Evolutionary conservation across 208 protist species (phyloP), one percentile per base, ranked within the genome.

Genomic region (Balamuthia mandrillaris): DNA sequence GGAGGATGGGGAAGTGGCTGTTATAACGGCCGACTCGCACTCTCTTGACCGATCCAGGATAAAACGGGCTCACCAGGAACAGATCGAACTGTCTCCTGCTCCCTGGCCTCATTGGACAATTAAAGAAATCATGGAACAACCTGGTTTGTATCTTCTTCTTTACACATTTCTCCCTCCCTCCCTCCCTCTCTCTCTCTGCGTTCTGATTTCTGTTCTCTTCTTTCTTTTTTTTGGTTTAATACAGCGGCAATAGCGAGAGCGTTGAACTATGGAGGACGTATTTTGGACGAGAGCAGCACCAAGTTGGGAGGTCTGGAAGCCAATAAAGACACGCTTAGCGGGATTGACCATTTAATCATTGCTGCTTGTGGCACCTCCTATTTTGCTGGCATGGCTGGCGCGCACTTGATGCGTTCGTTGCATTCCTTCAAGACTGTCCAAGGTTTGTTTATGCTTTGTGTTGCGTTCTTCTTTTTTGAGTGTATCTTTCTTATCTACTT

Each of bases 81-180:
- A 89, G 0, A 92, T 92, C 35, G 72, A 78, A 7, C 14, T 92
- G 7, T 91, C 88, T 16, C 90, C 88, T 39, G 90, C 87, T 1
- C 87, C 90, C 44, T 93, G 86, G 56, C 90, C 91, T 27, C 90
- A 93, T 66, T 93, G 89, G 89, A 93, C 91, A 12, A 89, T 93
- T 35, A 94, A 93, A 79, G 70, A 94, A 49, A 94, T 94, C 52
- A 92, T 92, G 85, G 90, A 94, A 31, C 92, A 94, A 35, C 92
- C 92, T n/a, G n/a, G n/a, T n/a, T n/a, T n/a, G n/a, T n/a, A n/a
- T n/a, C n/a, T n/a, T n/a, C n/a, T n/a, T n/a, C n/a, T n/a, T n/a
- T n/a, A n/a, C n/a, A n/a, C n/a, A n/a, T n/a, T n/a, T n/a, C n/a
- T 61, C 72, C 90, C 24, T 74, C 88, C 24, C 51, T 93, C n/a